These are phyloP conservation scores for Cynara cardunculus DNA, from an alignment of 129 eudicot genomes.

Conservation along the genomic window DNA sequence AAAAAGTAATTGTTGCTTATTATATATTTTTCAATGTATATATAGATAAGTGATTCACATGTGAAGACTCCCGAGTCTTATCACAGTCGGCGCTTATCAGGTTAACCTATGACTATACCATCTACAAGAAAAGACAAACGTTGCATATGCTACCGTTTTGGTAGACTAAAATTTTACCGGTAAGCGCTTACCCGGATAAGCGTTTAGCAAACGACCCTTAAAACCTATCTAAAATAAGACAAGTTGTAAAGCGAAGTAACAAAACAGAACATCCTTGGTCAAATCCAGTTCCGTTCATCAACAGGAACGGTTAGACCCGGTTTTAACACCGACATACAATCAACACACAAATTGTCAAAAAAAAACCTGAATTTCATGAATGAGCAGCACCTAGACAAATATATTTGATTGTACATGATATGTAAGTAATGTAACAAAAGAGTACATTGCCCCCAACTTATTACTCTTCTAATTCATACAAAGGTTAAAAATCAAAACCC, in stretches of 20 bases:
- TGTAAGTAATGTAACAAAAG: slow-evolving; percentile 24
- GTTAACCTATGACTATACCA: no score
- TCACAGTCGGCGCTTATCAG: no score
- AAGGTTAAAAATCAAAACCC: slow-evolving; percentile 15
- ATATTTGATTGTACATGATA: slow-evolving; percentile 24
- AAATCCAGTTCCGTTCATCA: background rate
- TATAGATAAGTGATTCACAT: no score
- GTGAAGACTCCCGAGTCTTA: no score
- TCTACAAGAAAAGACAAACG: no score
- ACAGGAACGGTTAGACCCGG: background rate
- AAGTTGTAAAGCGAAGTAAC: background rate
- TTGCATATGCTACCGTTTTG: no score
- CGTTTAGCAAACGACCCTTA: no score
- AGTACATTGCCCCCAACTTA: slow-evolving; percentile 21
- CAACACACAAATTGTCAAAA: background rate
- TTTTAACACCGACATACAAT: background rate
- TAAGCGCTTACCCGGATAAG: no score
- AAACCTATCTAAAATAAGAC: no score
- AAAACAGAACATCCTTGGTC: background rate
- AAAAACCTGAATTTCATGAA: background rate
- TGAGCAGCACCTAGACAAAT: slow-evolving; percentile 7
- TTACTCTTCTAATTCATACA: slow-evolving; percentile 32
- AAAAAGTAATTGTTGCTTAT: slow-evolving; percentile 19
- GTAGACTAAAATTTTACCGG: no score
- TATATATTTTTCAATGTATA: slow-evolving; percentile 2